These are phyloP conservation scores for Dryadomyces quercus-mongolicae DNA, from an alignment of 2,329 filamentous ascomycete genomes.

Conservation along the genomic window DNA sequence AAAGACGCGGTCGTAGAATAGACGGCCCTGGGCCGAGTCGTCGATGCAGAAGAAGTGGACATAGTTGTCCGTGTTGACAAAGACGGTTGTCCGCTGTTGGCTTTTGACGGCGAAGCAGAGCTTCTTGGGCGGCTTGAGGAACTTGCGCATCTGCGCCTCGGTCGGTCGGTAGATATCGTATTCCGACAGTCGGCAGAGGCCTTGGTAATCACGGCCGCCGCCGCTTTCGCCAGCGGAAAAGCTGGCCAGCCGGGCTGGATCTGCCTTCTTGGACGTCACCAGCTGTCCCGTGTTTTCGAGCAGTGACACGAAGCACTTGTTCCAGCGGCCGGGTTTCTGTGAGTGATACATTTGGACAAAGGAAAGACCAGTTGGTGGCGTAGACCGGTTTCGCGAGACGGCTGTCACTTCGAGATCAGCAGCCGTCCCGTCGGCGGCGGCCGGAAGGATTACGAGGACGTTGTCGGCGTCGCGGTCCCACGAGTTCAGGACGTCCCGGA, in stretches of 20 bases:
- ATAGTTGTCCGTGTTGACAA: slow-evolving; percentile 71
- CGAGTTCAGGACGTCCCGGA: slow-evolving; percentile 82
- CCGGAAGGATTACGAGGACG: slow-evolving; percentile 53
- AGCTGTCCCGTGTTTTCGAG: slow-evolving; percentile 58
- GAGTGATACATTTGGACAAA: slow-evolving; percentile 65
- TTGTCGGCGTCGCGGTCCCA: slow-evolving; percentile 81
- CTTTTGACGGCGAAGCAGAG: slow-evolving; percentile 83
- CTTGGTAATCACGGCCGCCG: slow-evolving; percentile 46
- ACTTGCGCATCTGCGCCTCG: slow-evolving; percentile 51
- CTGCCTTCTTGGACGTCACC: slow-evolving; percentile 55
- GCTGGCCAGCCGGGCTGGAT: slow-evolving; percentile 29
- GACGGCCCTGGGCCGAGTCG: slow-evolving; percentile 51
- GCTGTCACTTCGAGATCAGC: slow-evolving; percentile 51
- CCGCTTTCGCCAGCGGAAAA: slow-evolving; percentile 13
- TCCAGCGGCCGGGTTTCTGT: slow-evolving; percentile 75
- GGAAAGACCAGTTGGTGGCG: slow-evolving; percentile 52
- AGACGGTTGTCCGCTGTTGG: slow-evolving; percentile 77
- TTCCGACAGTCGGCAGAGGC: slow-evolving; percentile 76
- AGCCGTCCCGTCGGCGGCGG: slow-evolving; percentile 36
- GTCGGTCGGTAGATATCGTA: slow-evolving; percentile 83
- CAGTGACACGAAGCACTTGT: slow-evolving; percentile 69
- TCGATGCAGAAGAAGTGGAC: slow-evolving; percentile 86
- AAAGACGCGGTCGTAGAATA: slow-evolving; percentile 62
- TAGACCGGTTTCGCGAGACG: slow-evolving; percentile 39
- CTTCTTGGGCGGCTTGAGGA: slow-evolving; percentile 73